A percentile compares a stretch with the other conserved stretches of the same genome.
These are phyloP conservation scores for Tarenaya hassleriana DNA, from an alignment of 345 rosid species.

Conservation along the genomic window DNA sequence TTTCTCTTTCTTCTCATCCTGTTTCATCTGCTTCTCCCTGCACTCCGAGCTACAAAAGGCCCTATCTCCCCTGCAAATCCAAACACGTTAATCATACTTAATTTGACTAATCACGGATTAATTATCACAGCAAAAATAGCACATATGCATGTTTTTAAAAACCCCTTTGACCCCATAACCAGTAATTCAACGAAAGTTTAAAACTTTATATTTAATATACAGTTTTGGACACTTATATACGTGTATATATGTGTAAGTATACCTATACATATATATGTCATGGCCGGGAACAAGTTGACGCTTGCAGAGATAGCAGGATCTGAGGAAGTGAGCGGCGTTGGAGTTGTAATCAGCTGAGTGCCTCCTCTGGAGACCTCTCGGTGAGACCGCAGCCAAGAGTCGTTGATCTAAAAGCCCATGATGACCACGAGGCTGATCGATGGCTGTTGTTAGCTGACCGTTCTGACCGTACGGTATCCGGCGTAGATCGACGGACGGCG, in stretches of 20 bases:
- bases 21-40: slow-evolving; percentile 63
- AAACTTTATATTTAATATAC: neutral
- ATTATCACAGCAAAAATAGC: too few species aligned
- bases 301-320: slow-evolving; percentile 64
- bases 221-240: too few species aligned
- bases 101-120: neutral
- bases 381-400: slow-evolving; percentile 32
- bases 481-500: neutral
- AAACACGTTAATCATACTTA: neutral
- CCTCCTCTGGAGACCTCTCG: slow-evolving; percentile 35
- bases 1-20: slow-evolving; percentile 58
- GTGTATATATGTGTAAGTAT: neutral
- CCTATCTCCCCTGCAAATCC: slow-evolving; percentile 58
- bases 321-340: slow-evolving; percentile 42
- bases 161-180: too few species aligned
- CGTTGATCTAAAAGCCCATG: slow-evolving; percentile 40
- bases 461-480: neutral
- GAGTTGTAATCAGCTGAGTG: slow-evolving; percentile 40
- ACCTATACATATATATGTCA: slow-evolving; percentile 90
- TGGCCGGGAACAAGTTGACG: slow-evolving; percentile 65
- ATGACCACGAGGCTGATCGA: slow-evolving; percentile 18
- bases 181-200: too few species aligned
- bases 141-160: too few species aligned
- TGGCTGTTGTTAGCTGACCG: slow-evolving; percentile 11
- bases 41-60: slow-evolving; percentile 86